Conservation (phyloP, 768 basidiomycete genomes). For the Tylopilus intermedius region DNA sequence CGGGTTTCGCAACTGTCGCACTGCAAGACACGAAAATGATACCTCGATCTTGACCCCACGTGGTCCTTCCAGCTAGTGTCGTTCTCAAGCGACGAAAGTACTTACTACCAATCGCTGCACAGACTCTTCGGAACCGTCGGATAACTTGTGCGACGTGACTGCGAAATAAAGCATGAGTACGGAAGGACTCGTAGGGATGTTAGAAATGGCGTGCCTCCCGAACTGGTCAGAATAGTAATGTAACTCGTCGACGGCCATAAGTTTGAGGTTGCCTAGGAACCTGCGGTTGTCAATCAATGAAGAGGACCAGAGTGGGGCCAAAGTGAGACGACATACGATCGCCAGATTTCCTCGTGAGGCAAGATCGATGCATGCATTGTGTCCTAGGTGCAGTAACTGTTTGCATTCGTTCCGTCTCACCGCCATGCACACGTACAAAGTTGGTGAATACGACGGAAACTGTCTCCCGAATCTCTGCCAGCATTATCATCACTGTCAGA, state of each 20-base stretch:
- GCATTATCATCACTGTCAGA: background rate
- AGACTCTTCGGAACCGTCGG: conserved; percentile 69
- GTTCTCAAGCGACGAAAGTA: background rate
- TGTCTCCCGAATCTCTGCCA: conserved; percentile 59
- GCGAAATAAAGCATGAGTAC: background rate
- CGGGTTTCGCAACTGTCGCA: conserved; percentile 78
- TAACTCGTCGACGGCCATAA: conserved; percentile 80
- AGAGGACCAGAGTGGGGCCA: background rate
- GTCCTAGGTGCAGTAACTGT: conserved; percentile 44
- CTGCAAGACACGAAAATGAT: conserved; percentile 78
- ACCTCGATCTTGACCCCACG: conserved; percentile 38
- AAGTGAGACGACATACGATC: conserved; percentile 42
- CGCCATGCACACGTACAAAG: conserved; percentile 51
- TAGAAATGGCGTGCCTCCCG: conserved; percentile 52
- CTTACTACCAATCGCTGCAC: conserved; percentile 73
- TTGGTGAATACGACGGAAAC: conserved; percentile 87
- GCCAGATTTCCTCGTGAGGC: conserved; percentile 81
- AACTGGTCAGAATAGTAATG: conserved; percentile 82
- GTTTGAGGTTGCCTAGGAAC: conserved; percentile 70
- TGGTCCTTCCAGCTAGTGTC: background rate
- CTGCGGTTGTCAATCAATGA: conserved; percentile 32
- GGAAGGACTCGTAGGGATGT: background rate
- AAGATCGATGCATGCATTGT: conserved; percentile 82
- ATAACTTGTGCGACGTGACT: conserved; percentile 78
- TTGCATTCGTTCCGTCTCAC: background rate